Percentiles rank a stretch among this genome's conserved stretches.
These are phyloP conservation scores for Wickerhamiella allomyrinae DNA, from an alignment of 805 yeast genomes.

Conservation along the genomic window DNA sequence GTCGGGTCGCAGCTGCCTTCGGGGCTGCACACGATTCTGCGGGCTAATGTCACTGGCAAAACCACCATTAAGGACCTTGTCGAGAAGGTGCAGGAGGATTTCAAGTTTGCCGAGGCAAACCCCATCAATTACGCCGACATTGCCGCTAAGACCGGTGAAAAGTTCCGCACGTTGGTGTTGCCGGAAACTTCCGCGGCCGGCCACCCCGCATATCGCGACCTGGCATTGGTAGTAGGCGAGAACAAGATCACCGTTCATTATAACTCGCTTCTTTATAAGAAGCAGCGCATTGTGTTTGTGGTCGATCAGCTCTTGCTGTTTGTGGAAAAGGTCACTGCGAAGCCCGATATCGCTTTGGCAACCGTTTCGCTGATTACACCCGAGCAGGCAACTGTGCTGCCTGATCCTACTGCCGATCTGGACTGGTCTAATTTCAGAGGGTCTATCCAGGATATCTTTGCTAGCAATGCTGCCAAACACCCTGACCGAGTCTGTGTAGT, in stretches of 20 bases:
- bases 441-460: conserved; percentile 91
- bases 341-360: conserved; percentile 35
- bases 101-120: conserved; percentile 20
- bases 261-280: conserved; percentile 61
- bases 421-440: conserved; percentile 91
- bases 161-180: conserved; percentile 9
- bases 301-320: conserved; percentile 52
- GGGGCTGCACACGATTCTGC: conserved; percentile 30
- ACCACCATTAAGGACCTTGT: conserved; percentile 38
- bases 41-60: conserved; percentile 36
- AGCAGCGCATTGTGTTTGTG: conserved; percentile 51
- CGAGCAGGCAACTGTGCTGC: conserved; percentile 48
- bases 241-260: conserved; percentile 33
- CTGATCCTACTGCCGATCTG: conserved; percentile 75
- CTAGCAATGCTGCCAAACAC: conserved; percentile 64
- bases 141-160: conserved; percentile 32
- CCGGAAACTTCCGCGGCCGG: conserved; percentile 27
- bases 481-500: conserved; percentile 87
- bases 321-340: conserved; percentile 6
- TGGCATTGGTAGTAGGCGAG: conserved; percentile 40
- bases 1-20: conserved; percentile 48
- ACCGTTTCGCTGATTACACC: conserved; percentile 53
- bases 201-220: conserved; percentile 9
- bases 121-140: conserved; percentile 43
- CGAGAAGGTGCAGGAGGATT: conserved; percentile 30